Evolutionary conservation across 2,329 filamentous ascomycete genomes (phyloP).

Genomic region (Fusarium tuaranense): DNA sequence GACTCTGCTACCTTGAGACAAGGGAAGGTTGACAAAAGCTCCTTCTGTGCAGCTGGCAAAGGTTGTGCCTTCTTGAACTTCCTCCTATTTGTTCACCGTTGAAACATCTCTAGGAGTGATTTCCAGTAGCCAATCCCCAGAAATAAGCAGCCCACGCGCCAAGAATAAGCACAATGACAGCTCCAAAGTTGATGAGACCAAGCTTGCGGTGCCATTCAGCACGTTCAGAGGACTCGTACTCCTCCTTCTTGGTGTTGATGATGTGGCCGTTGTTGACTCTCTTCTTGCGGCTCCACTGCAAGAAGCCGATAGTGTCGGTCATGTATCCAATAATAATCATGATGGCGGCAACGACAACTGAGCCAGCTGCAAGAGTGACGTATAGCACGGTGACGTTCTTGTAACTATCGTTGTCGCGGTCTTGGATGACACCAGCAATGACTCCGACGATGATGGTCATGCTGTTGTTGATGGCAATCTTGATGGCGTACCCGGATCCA

Average conservation of each 20-base stretch:
- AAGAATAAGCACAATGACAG: conserved; percentile 58
- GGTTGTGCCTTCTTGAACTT: not conserved
- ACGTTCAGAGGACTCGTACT: conserved; percentile 51
- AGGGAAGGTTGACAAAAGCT: not conserved
- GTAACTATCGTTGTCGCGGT: conserved; percentile 67
- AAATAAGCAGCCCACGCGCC: conserved; percentile 69
- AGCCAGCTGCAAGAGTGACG: conserved; percentile 62
- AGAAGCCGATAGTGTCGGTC: conserved; percentile 56
- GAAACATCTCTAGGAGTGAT: conserved; percentile 36
- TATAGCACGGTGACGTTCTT: conserved; percentile 67
- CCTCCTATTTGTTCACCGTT: not conserved
- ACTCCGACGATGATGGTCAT: conserved; percentile 72
- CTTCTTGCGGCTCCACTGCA: conserved; percentile 71
- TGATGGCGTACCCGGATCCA: conserved; percentile 69
- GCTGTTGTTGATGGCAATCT: conserved; percentile 72
- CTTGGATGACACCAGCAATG: conserved; percentile 68
- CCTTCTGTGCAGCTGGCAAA: not conserved
- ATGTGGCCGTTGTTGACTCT: conserved; percentile 58
- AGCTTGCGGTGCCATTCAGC: conserved; percentile 54
- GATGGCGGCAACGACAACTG: conserved; percentile 57
- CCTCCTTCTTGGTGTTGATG: conserved; percentile 56
- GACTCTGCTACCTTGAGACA: not conserved
- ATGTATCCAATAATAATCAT: conserved; percentile 55
- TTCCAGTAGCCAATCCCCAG: conserved; percentile 68
- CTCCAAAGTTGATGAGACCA: conserved; percentile 57